Conservation (phyloP, 257 asterid species). For the Solanum etuberosum region DNA sequence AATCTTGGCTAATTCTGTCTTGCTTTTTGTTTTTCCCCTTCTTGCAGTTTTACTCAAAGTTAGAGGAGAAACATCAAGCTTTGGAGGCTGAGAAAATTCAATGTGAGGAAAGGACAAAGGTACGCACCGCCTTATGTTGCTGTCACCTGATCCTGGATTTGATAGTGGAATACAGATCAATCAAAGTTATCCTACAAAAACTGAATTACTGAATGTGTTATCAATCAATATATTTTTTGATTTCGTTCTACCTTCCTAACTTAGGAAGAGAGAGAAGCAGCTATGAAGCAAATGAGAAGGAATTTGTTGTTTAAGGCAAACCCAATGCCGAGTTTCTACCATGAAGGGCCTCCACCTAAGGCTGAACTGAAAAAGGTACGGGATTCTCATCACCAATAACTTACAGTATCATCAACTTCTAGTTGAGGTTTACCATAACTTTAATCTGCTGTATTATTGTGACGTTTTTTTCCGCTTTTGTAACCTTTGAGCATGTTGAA, state of each 20-base stretch:
- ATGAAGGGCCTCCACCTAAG: conserved; percentile 77
- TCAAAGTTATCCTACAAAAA: background rate
- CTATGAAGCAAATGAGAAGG: conserved; percentile 69
- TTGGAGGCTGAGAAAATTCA: conserved; percentile 65
- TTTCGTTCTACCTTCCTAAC: conserved; percentile 4
- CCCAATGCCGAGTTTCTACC: conserved; percentile 93
- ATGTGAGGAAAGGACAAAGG: conserved; percentile 66
- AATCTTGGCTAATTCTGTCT: background rate
- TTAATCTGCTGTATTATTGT: background rate
- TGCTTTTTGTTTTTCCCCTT: background rate
- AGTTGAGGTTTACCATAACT: background rate
- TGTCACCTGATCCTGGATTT: background rate
- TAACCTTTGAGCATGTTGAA: background rate
- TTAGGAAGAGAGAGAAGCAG: conserved; percentile 70
- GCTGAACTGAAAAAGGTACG: conserved; percentile 74
- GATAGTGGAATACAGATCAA: background rate
- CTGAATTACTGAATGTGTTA: background rate
- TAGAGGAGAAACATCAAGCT: conserved; percentile 83
- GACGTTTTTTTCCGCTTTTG: background rate
- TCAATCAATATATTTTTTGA: background rate
- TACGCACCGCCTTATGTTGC: background rate
- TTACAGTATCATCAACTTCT: background rate
- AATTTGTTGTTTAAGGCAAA: conserved; percentile 66
- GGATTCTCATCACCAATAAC: background rate
- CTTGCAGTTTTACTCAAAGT: conserved; percentile 50